Base-by-base conservation (phyloP, 805 yeast species). In the Saccharomycopsis sp. region DNA sequence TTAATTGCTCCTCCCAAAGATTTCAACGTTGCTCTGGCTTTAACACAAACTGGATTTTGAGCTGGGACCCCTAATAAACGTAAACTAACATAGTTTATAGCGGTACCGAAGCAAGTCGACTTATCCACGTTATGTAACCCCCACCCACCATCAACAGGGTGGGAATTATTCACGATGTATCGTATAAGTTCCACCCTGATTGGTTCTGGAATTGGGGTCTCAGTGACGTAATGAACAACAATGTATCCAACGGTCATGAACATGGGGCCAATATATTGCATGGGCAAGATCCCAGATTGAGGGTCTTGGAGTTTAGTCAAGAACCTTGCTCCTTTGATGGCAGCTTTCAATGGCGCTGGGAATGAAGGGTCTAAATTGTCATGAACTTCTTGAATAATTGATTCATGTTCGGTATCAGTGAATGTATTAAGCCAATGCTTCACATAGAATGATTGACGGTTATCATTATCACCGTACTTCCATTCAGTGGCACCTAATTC, bases 121-220 rank as follows among this genome's bases (percentile, higher is more conserved):
- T 90, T 93, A 59, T 93, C 99, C 41, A 77, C 79, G 3, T 88
- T 77, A 60, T 93, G 97, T 31, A 93, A 68, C 0, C 99, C 99
- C 99, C 99, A 93, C 2, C 98, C 99, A n/a, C 99, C 99, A 62
- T 93, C 98, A 1, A 89, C 96, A 0, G 97, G 97, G 59, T 93
- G 96, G 0, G 97, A 81, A 0, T 86, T 75, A 59, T 93, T 93
- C n/a, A 87, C 85, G 14, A 93, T 64, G 58, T 89, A 93, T 48
- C 98, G 71, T 22, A 84, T 77, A 57, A 93, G 63, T 62, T 93
- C 99, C 11, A 65, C 63, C 51, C 68, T 68, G 55, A 72, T 75
- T 31, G 75, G 80, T 24, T 77, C 79, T 0, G 89, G 81, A 29
- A 93, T 83, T 8, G 74, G 75, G 0, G 77, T 71, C 29, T 76